A percentile compares a stretch with the other conserved stretches of the same genome.
Evolutionary conservation across 2,329 filamentous ascomycete species (phyloP).

Genomic region (Lachnellula suecica): DNA sequence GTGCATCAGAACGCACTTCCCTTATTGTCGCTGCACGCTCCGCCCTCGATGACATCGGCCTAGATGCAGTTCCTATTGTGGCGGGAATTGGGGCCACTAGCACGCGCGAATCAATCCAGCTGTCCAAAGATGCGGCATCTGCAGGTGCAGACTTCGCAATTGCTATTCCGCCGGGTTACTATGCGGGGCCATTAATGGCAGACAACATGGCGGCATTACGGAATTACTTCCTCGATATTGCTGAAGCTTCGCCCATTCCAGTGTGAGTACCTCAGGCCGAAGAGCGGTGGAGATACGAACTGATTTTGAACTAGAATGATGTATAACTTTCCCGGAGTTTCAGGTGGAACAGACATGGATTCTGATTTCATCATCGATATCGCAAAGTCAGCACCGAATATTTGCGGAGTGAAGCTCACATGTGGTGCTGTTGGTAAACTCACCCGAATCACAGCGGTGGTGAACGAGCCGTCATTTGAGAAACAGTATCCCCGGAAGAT

Average conservation of each 20-base stretch:
- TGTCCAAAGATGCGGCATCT: slow-evolving; percentile 37
- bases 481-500: slow-evolving; percentile 6
- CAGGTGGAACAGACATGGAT: slow-evolving; percentile 25
- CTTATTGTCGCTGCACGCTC: slow-evolving; percentile 40
- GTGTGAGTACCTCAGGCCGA: slow-evolving; percentile 12
- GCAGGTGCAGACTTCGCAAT: slow-evolving; percentile 36
- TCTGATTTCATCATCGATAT: slow-evolving; percentile 23
- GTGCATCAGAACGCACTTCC: slow-evolving; percentile 36
- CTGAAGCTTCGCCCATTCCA: slow-evolving; percentile 20
- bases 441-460: slow-evolving; percentile 19
- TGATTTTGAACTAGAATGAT: slow-evolving; percentile 16
- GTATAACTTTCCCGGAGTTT: slow-evolving; percentile 27
- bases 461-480: slow-evolving; percentile 10
- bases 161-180: slow-evolving; percentile 19
- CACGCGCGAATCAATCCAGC: slow-evolving; percentile 36
- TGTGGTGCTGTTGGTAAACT: slow-evolving; percentile 25
- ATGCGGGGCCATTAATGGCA: slow-evolving; percentile 11
- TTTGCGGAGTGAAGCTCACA: slow-evolving; percentile 24
- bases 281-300: neutral
- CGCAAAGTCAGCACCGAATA: slow-evolving; percentile 19
- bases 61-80: slow-evolving; percentile 41
- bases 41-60: slow-evolving; percentile 37
- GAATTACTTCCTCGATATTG: slow-evolving; percentile 25
- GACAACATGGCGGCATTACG: slow-evolving; percentile 17
- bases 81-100: slow-evolving; percentile 43